These are phyloP conservation scores for Glaciozyma martinii DNA, from an alignment of 768 basidiomycete species.

Conservation along the genomic window DNA sequence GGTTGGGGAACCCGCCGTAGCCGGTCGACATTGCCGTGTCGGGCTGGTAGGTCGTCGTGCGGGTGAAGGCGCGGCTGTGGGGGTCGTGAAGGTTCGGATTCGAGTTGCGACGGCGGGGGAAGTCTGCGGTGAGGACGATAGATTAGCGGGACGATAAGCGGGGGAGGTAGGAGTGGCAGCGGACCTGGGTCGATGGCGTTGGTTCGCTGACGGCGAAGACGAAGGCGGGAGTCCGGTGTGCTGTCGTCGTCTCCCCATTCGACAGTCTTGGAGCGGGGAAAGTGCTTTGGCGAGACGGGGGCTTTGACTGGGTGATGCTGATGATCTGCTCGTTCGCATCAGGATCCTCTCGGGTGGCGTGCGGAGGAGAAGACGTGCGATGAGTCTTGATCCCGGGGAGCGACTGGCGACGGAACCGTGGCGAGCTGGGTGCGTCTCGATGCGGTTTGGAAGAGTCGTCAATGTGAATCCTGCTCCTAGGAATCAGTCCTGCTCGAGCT, in stretches of 20 bases:
- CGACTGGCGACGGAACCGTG: slow-evolving; percentile 10
- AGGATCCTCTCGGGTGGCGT: neutral
- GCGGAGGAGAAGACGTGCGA: neutral
- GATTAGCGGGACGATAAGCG: neutral
- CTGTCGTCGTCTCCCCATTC: slow-evolving; percentile 23
- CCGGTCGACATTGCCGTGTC: slow-evolving; percentile 12
- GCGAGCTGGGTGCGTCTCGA: neutral
- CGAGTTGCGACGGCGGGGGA: slow-evolving; percentile 7
- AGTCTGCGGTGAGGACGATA: neutral
- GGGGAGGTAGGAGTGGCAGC: slow-evolving; percentile 3
- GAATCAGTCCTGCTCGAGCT: neutral
- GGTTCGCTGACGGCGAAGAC: slow-evolving; percentile 16
- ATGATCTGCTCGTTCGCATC: neutral
- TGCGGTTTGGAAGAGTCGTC: slow-evolving; percentile 16
- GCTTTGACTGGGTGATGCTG: no score
- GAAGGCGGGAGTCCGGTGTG: slow-evolving; percentile 3
- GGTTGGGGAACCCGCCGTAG: slow-evolving; percentile 42
- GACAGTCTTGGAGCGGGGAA: slow-evolving; percentile 25
- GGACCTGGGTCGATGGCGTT: slow-evolving; percentile 1
- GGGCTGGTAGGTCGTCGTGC: slow-evolving; percentile 9
- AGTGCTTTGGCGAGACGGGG: neutral
- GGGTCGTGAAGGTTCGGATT: slow-evolving; percentile 18
- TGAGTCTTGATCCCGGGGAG: neutral
- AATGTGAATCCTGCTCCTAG: slow-evolving; percentile 16
- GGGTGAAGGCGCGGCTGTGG: slow-evolving; percentile 15